Base-by-base conservation (phyloP, 345 rosid genomes). In the Lepidium sativum region DNA sequence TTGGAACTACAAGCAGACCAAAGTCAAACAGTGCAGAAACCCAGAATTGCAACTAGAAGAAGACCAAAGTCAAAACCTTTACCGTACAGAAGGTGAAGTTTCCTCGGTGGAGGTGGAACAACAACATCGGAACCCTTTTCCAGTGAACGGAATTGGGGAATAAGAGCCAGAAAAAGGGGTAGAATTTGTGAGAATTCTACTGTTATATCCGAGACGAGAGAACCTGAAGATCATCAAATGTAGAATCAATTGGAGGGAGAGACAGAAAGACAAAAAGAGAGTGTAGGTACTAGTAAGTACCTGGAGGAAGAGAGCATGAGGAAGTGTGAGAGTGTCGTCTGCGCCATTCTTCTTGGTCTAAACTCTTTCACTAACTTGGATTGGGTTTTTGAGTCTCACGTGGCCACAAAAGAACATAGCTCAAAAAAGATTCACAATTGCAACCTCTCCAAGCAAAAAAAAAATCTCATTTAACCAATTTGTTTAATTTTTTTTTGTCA, bases 281-380 rank as follows among this genome's bases (percentile, higher is more conserved):
- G 45, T 35, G 25, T 16, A 9, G n/a, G 27, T 54, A 8, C 6
- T 27, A 6, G 31, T 27, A 54, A 17, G 10, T 39, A 59, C 64
- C 65, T 67, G 7, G 60, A 52, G 15, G 74, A 34, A 41, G 73
- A 69, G 47, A 69, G 37, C 32, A 40, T 51, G 61, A 69, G 61
- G 45, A 53, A 59, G 35, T 60, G 67, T 20, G 73, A 59, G 29
- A 68, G 60, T 50, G 44, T 52, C 18, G 60, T n/a, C 9, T 68
- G 66, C 10, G 52, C 73, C 73, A 68, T 68, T 38, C 29, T 57
- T 27, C 31, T 23, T 38, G 11, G 18, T 42, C 52, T 51, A n/a
- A 27, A 27, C 49, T 63, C 34, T 39, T 7, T 4, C 10, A 9
- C 7, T 32, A 21, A 15, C 2, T 32, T 9, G 43, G 21, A 20